A percentile compares a stretch with the other conserved stretches of the same genome.
Conservation (phyloP, 805 yeast species). For the Barnettozyma pratensis region DNA sequence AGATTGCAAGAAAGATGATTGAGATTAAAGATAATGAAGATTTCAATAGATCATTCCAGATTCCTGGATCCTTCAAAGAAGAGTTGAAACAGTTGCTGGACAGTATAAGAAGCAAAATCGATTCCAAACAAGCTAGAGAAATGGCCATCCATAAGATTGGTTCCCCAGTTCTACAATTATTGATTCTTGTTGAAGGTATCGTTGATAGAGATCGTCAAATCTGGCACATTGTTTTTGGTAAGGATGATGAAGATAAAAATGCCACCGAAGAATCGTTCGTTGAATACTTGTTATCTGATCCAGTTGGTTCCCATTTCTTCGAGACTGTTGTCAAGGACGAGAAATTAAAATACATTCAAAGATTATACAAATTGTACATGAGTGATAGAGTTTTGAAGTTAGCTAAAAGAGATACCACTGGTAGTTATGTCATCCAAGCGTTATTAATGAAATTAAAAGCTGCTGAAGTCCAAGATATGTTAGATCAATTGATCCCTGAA, state of each 20-base stretch:
- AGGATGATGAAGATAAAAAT: slow-evolving; percentile 45
- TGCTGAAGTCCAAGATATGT: slow-evolving; percentile 54
- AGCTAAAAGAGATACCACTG: slow-evolving; percentile 78
- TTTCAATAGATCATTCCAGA: slow-evolving; percentile 59
- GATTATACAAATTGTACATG: slow-evolving; percentile 70
- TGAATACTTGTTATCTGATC: slow-evolving; percentile 75
- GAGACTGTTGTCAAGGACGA: slow-evolving; percentile 64
- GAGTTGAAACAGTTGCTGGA: slow-evolving; percentile 49
- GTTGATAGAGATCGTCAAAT: slow-evolving; percentile 67
- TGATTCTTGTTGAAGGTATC: slow-evolving; percentile 76
- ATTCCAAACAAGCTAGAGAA: slow-evolving; percentile 55
- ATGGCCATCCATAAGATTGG: slow-evolving; percentile 74
- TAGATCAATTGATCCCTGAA: slow-evolving; percentile 63
- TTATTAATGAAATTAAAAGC: slow-evolving; percentile 60
- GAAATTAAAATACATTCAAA: slow-evolving; percentile 62
- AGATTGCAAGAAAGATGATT: slow-evolving; percentile 89
- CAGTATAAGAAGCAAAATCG: slow-evolving; percentile 30
- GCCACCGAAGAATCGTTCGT: slow-evolving; percentile 71
- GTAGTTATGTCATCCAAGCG: slow-evolving; percentile 73
- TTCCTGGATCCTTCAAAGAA: slow-evolving; percentile 63
- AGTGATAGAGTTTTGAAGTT: slow-evolving; percentile 66
- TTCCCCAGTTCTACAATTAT: slow-evolving; percentile 80
- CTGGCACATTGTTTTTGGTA: slow-evolving; percentile 59
- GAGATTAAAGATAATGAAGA: slow-evolving; percentile 77
- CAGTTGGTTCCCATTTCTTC: slow-evolving; percentile 92